phyloP scores from a whole-genome alignment of 352 stramenopile genomes.

The Phytophthora citricola region DNA sequence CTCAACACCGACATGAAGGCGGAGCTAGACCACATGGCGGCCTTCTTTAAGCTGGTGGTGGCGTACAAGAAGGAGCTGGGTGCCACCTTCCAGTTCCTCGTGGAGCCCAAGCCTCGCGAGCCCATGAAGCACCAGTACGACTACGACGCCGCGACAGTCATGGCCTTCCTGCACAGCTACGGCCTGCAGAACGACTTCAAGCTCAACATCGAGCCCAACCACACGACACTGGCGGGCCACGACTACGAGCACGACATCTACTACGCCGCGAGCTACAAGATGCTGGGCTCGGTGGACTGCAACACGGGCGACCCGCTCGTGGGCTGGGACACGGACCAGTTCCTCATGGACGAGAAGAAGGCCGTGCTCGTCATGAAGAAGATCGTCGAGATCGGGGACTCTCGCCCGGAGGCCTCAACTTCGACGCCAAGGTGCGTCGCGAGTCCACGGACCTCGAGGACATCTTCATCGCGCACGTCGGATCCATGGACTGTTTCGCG shows the following conservation, averaged over 20 bases:
- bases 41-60: background rate
- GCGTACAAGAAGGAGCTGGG: background rate
- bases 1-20: background rate
- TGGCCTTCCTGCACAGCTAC: background rate
- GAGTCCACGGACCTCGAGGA: background rate
- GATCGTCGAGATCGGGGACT: background rate
- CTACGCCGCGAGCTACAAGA: background rate
- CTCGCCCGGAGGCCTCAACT: background rate
- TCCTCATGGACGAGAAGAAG: background rate
- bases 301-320: background rate
- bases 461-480: constrained; percentile 57
- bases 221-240: background rate
- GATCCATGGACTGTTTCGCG: constrained; percentile 89
- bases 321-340: background rate
- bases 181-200: background rate
- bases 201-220: background rate
- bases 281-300: background rate
- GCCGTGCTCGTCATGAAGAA: background rate
- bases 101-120: background rate
- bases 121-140: too few species aligned
- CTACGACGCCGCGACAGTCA: background rate
- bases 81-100: background rate
- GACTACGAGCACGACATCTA: background rate
- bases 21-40: background rate
- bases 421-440: background rate